Evolutionary conservation across 139 green algal genomes (phyloP).

Genomic region (Tetraselmis striata): DNA sequence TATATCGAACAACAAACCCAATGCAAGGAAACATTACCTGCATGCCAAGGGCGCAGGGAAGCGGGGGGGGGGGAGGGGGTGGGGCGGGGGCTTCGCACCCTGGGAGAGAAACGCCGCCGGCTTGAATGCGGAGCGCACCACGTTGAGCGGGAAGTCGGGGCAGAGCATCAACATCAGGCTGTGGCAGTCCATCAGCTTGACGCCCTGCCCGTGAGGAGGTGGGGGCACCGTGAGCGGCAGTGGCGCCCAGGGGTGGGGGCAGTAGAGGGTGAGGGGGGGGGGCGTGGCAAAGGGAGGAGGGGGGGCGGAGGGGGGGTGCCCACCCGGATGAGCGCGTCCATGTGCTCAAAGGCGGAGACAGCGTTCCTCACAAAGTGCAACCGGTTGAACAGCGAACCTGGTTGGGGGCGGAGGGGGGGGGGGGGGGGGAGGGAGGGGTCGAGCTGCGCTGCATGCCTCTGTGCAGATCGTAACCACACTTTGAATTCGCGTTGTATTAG

Average conservation of each 20-base stretch:
- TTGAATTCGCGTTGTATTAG: too few species aligned
- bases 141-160: conserved; percentile 16
- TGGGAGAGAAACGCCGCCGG: not conserved
- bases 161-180: conserved; percentile 17
- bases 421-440: too few species aligned
- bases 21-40: too few species aligned
- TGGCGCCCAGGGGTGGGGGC: not conserved
- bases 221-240: not conserved
- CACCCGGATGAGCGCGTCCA: not conserved
- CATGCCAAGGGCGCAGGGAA: too few species aligned
- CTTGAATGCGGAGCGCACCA: conserved; percentile 20
- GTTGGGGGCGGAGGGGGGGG: not conserved
- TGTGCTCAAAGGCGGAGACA: not conserved
- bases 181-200: conserved; percentile 18
- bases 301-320: not conserved
- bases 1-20: too few species aligned
- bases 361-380: not conserved
- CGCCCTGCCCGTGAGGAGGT: not conserved
- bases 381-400: not conserved
- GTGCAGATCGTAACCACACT: too few species aligned
- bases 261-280: not conserved
- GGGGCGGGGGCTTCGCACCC: too few species aligned
- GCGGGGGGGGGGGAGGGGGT: too few species aligned
- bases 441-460: too few species aligned
- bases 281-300: not conserved